Conservation (phyloP, 2,329 filamentous ascomycete genomes). For the Macroventuria anomochaeta region DNA sequence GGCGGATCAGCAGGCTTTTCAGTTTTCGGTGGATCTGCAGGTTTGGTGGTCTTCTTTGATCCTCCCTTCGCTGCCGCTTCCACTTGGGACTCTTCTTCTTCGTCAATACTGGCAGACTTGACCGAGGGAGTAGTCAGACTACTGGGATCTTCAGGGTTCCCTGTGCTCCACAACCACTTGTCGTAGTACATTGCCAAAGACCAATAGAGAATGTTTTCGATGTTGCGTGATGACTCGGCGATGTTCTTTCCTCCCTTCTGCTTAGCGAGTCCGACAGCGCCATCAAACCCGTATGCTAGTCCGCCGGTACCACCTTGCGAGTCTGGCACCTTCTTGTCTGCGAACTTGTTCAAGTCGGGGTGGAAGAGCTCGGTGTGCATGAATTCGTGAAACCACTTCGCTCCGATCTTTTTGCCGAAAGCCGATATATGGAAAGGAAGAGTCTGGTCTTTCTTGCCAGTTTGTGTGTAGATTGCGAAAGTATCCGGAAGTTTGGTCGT, state of each 20-base stretch:
- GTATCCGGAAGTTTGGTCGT: constrained; percentile 13
- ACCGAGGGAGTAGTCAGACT: background rate
- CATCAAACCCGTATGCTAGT: constrained; percentile 8
- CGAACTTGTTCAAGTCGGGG: constrained; percentile 4
- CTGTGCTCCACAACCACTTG: constrained; percentile 19
- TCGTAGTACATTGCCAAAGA: constrained; percentile 17
- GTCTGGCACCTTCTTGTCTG: constrained; percentile 10
- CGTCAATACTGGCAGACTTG: background rate
- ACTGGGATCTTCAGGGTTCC: constrained; percentile 9
- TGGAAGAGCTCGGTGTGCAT: constrained; percentile 18
- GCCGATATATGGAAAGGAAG: constrained; percentile 18
- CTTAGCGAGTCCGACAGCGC: constrained; percentile 12
- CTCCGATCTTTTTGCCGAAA: constrained; percentile 14
- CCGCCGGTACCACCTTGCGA: constrained; percentile 3
- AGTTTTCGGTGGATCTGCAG: constrained; percentile 1
- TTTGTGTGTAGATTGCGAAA: constrained; percentile 13
- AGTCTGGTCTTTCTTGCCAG: constrained; percentile 10
- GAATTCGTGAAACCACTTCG: constrained; percentile 21
- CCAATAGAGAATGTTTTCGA: constrained; percentile 22
- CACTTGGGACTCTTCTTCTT: constrained; percentile 1
- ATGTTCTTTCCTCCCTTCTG: constrained; percentile 14
- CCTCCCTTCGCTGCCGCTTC: constrained; percentile 4
- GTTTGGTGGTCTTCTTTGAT: background rate
- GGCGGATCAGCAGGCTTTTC: constrained; percentile 1
- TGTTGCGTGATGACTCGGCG: constrained; percentile 10